These are phyloP conservation scores for Xylariales sp. DNA, from an alignment of 2,329 filamentous ascomycete species.

Conservation along the genomic window DNA sequence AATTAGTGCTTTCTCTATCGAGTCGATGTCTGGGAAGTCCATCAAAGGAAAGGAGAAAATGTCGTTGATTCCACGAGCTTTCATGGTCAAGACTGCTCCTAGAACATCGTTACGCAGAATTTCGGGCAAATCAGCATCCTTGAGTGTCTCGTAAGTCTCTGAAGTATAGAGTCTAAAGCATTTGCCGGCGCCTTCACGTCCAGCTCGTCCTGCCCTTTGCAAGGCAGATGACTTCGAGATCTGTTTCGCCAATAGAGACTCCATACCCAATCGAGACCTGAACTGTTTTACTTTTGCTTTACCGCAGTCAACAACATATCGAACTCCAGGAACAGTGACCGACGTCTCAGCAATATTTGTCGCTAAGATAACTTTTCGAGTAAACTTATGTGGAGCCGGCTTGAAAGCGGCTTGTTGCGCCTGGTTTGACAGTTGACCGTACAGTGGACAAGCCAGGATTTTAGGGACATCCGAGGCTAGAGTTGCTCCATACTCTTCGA, in stretches of 20 bases:
- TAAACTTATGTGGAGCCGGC: constrained; percentile 64
- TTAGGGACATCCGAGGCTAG: constrained; percentile 73
- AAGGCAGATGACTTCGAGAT: constrained; percentile 93
- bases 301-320: constrained; percentile 86
- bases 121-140: constrained; percentile 76
- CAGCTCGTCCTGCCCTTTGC: constrained; percentile 85
- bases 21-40: constrained; percentile 71
- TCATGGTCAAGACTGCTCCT: constrained; percentile 86
- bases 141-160: constrained; percentile 63
- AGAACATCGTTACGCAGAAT: constrained; percentile 87
- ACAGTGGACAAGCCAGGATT: constrained; percentile 71
- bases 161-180: constrained; percentile 89
- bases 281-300: constrained; percentile 95
- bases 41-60: constrained; percentile 80
- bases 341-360: constrained; percentile 99
- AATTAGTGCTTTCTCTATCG: constrained; percentile 75
- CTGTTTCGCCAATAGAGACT: constrained; percentile 83
- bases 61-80: constrained; percentile 80
- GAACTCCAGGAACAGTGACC: constrained; percentile 88
- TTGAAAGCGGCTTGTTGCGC: constrained; percentile 84
- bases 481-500: constrained; percentile 72
- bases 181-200: constrained; percentile 84
- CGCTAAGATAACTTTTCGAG: constrained; percentile 83
- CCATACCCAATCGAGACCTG: constrained; percentile 75
- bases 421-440: constrained; percentile 81